Evolutionary conservation across 352 stramenopile genomes (phyloP).

Genomic region (Phytopythium delawarense): DNA sequence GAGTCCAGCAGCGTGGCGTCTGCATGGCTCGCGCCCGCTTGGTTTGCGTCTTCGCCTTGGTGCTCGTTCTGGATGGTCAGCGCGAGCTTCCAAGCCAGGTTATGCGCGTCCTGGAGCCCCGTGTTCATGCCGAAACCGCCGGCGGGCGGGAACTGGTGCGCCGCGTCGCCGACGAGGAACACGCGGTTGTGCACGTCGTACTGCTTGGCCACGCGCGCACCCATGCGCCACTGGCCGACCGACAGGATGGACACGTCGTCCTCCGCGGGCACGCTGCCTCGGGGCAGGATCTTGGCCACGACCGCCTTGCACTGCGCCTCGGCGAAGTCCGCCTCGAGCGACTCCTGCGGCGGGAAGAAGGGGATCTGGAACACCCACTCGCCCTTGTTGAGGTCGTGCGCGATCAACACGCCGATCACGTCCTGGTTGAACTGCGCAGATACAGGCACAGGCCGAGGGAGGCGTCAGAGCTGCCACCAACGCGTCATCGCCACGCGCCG

Average conservation of each 20-base stretch:
- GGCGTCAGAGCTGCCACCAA: conserved; percentile 2
- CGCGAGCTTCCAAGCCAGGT: conserved; percentile 91
- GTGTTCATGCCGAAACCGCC: conserved; percentile 94
- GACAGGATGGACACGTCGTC: conserved; percentile 82
- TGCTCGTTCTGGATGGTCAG: conserved; percentile 42
- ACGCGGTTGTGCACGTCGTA: conserved; percentile 69
- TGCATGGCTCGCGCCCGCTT: conserved; percentile 5
- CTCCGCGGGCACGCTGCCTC: conserved; percentile 4
- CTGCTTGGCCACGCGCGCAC: conserved; percentile 83
- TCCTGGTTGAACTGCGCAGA: conserved; percentile 66
- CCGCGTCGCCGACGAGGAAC: conserved; percentile 90
- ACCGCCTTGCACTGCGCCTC: conserved; percentile 48
- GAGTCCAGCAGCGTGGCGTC: conserved; percentile 46
- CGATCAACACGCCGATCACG: conserved; percentile 90
- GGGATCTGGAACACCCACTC: conserved; percentile 93
- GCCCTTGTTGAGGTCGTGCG: conserved; percentile 84
- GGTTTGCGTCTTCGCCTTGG: not conserved
- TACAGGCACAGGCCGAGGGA: not conserved
- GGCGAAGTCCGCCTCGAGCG: conserved; percentile 59
- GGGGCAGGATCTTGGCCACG: conserved; percentile 44
- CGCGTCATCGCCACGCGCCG: too few relatives aligned
- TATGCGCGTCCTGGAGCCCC: conserved; percentile 90
- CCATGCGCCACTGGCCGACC: conserved; percentile 92
- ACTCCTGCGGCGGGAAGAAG: conserved; percentile 88
- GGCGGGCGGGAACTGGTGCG: conserved; percentile 90